Base-by-base conservation (phyloP, 768 basidiomycete genomes). In the Mycena alexandri region DNA sequence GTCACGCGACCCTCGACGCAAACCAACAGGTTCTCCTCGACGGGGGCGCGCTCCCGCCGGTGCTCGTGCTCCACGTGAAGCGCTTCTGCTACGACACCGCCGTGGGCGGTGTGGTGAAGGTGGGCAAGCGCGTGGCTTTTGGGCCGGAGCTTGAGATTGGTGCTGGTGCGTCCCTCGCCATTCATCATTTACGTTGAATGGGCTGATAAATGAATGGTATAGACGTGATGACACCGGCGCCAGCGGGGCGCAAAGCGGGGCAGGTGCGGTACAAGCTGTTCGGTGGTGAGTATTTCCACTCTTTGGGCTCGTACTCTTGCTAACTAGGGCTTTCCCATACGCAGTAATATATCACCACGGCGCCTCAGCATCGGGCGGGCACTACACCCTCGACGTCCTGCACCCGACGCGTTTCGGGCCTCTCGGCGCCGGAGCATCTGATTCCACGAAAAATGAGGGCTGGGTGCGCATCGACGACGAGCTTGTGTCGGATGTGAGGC, bases 401-500 rank as follows among this genome's bases (percentile, higher is more conserved):
- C 91, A 94, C 71, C 92, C 91, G 3, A 86, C 87, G 69, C 84
- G 90, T 41, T 87, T 85, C 61, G 73, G 75, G 29, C 75, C 75
- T 2, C 12, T 51, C 58, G 7, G 62, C 67, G 11, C 75, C 38
- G 38, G 14, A 2, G 10, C 38, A 11, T 14, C 38, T 2, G 38
- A 38, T 11, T 38, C 72, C 29, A 71, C 74, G 6, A 84, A 85
- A 61, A n/a, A 24, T 80, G 83, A 93, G 63, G 90, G 88, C 12
- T 98, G 97, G 97, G 84, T 98, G 67, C 90, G 96, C 55, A 92
- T 98, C 59, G 96, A 99, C 77, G 97, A 98, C 75, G 96, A 98
- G 77, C 81, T 90, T 12, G 91, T 96, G 25, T 89, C 89, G 38
- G 89, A 93, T 71, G 86, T 97, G 46, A 81, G 85, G 24, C 78